These are phyloP conservation scores for Mortierella hygrophila DNA, from an alignment of 192 early-diverging fungal species.

Conservation along the genomic window DNA sequence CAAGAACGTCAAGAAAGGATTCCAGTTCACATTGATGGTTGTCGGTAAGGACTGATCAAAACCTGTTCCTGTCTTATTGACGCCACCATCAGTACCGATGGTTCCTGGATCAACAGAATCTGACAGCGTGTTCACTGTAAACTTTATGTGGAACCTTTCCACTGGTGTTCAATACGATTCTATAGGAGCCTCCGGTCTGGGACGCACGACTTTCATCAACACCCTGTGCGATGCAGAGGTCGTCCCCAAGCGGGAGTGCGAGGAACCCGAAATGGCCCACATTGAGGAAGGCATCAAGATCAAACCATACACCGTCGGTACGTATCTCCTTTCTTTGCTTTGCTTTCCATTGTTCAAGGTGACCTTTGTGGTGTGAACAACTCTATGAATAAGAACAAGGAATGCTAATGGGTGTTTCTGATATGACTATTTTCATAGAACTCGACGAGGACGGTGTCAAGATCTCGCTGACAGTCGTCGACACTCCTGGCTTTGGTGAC, in stretches of 20 bases:
- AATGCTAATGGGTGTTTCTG: not conserved
- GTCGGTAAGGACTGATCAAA: constrained; percentile 72
- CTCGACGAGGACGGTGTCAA: constrained; percentile 98
- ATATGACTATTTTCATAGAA: constrained; percentile 57
- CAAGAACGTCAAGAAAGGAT: constrained; percentile 96
- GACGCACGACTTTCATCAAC: constrained; percentile 99
- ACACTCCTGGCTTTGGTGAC: constrained; percentile 99
- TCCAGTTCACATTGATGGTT: constrained; percentile 97
- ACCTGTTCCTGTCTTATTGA: too few species aligned
- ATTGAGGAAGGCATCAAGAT: constrained; percentile 88
- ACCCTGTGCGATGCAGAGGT: constrained; percentile 91
- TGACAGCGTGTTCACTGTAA: not conserved
- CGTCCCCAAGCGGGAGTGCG: constrained; percentile 74
- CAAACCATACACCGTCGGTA: constrained; percentile 87
- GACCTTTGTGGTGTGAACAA: too few species aligned
- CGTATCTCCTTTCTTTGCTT: not conserved
- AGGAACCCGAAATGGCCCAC: constrained; percentile 81
- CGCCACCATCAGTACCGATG: too few species aligned
- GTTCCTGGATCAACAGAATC: not conserved
- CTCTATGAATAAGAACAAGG: too few species aligned
- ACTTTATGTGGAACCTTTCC: not conserved
- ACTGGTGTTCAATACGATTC: too few species aligned
- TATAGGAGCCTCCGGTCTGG: constrained; percentile 91
- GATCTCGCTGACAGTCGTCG: constrained; percentile 97
- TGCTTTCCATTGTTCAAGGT: not conserved